phyloP scores from a whole-genome alignment of 2,329 filamentous ascomycete genomes.

The Talaromyces verruculosus region DNA sequence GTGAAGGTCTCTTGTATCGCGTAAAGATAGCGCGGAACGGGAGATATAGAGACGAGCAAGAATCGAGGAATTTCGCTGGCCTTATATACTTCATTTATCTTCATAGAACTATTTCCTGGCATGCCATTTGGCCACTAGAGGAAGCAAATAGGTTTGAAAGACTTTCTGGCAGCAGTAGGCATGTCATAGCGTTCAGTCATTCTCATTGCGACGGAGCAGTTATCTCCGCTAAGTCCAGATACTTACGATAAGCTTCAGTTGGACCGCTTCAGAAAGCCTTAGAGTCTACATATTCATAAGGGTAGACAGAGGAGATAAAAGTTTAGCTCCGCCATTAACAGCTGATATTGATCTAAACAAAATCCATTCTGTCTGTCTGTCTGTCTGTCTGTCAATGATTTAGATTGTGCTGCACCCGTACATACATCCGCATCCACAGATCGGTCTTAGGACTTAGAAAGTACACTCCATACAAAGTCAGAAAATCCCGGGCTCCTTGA shows the following conservation, averaged over 20 bases:
- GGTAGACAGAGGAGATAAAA: neutral
- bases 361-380: neutral
- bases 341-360: neutral
- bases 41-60: neutral
- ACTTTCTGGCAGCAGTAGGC: neutral
- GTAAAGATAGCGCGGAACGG: neutral
- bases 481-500: neutral
- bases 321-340: neutral
- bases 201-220: neutral
- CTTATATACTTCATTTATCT: neutral
- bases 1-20: neutral
- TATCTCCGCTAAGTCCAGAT: neutral
- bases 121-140: neutral
- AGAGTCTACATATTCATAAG: too few species aligned
- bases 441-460: neutral
- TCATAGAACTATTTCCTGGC: neutral
- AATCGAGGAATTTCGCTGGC: neutral
- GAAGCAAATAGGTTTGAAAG: neutral
- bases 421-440: neutral
- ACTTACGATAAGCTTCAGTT: neutral
- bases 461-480: neutral
- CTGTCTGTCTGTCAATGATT: neutral
- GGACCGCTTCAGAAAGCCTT: too few species aligned
- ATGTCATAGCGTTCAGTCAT: neutral
- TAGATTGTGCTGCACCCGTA: neutral